Conservation (phyloP, 371 early-diverging fungal species). For the Haplosporangium sp. region DNA sequence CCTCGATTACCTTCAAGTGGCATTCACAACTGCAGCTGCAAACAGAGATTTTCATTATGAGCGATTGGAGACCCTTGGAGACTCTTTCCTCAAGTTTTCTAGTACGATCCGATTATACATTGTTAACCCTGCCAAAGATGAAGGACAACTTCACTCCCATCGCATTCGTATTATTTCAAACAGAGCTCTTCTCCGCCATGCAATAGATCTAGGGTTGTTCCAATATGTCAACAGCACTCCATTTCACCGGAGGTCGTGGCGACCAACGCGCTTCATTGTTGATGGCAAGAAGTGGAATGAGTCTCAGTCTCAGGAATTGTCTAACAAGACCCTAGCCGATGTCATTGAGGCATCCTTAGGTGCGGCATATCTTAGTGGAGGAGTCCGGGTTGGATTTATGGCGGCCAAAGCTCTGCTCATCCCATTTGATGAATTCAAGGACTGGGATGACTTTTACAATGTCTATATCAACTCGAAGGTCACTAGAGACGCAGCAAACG, state of each 20-base stretch:
- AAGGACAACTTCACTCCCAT: conserved; percentile 80
- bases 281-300: conserved; percentile 24
- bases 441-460: conserved; percentile 63
- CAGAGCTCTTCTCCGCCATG: conserved; percentile 69
- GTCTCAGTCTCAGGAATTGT: conserved; percentile 61
- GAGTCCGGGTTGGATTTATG: conserved; percentile 71
- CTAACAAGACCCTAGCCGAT: conserved; percentile 92
- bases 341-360: conserved; percentile 91
- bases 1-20: conserved; percentile 70
- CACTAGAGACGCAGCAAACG: background rate
- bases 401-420: conserved; percentile 68
- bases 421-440: conserved; percentile 65
- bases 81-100: conserved; percentile 92
- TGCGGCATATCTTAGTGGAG: conserved; percentile 76
- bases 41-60: conserved; percentile 86
- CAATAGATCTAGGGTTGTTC: conserved; percentile 69
- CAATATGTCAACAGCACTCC: conserved; percentile 70
- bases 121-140: conserved; percentile 80
- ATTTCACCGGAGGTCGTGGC: conserved; percentile 75
- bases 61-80: conserved; percentile 95
- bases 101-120: conserved; percentile 84
- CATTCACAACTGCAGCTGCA: conserved; percentile 82
- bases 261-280: conserved; percentile 65
- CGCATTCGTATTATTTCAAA: conserved; percentile 86
- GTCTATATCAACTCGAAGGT: conserved; percentile 14